Evolutionary conservation across 108 stramenopile genomes (phyloP).

Genomic region (Nitzschia sp.): DNA sequence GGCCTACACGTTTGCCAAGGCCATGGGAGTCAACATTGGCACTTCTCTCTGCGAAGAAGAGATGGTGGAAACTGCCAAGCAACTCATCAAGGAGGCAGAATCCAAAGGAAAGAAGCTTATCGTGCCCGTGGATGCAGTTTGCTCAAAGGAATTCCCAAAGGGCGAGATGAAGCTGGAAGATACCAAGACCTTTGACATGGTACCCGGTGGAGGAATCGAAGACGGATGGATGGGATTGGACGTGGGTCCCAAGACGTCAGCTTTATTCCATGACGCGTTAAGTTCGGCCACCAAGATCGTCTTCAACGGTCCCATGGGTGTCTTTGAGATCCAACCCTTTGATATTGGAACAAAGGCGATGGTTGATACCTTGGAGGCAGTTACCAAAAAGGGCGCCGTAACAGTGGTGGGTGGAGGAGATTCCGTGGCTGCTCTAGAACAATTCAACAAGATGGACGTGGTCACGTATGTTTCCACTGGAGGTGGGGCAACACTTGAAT

Average conservation of each 20-base stretch:
- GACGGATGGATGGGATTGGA: slow-evolving; percentile 98
- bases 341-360: slow-evolving; percentile 86
- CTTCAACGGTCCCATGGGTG: slow-evolving; percentile 98
- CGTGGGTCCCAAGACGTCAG: slow-evolving; percentile 87
- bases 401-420: slow-evolving; percentile 98
- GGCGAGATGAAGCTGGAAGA: slow-evolving; percentile 46
- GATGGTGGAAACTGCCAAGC: slow-evolving; percentile 89
- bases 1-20: slow-evolving; percentile 98
- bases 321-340: slow-evolving; percentile 93
- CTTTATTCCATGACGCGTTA: slow-evolving; percentile 64
- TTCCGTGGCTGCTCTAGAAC: slow-evolving; percentile 88
- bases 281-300: slow-evolving; percentile 74
- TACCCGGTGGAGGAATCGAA: slow-evolving; percentile 61
- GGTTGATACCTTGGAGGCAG: slow-evolving; percentile 84
- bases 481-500: slow-evolving; percentile 94
- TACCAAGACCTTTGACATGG: slow-evolving; percentile 75
- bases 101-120: slow-evolving; percentile 67
- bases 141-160: slow-evolving; percentile 63
- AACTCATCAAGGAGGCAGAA: slow-evolving; percentile 66
- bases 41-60: slow-evolving; percentile 88
- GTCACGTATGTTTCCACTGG: slow-evolving; percentile 94
- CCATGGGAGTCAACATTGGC: slow-evolving; percentile 77
- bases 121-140: slow-evolving; percentile 91
- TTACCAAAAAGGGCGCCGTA: slow-evolving; percentile 80
- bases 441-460: slow-evolving; percentile 74